These are phyloP conservation scores for Hebeloma cylindrosporum DNA, from an alignment of 768 basidiomycete genomes.

Conservation along the genomic window DNA sequence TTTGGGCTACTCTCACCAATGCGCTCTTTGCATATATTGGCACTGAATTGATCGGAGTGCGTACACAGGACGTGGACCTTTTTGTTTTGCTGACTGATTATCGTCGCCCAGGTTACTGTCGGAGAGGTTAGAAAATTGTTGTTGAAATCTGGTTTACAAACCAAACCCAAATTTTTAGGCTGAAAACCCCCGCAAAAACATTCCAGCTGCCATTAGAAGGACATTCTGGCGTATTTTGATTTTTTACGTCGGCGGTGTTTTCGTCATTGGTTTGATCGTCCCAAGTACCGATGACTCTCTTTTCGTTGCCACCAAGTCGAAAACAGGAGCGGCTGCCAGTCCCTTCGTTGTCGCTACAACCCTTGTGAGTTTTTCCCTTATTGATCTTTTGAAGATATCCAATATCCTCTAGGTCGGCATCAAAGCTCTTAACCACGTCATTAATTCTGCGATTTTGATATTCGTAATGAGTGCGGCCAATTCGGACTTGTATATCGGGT, in stretches of 20 bases:
- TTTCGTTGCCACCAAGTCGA: conserved; percentile 44
- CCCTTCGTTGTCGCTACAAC: conserved; percentile 59
- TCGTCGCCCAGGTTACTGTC: conserved; percentile 38
- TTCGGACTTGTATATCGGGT: conserved; percentile 59
- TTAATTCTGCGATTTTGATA: conserved; percentile 62
- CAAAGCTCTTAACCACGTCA: conserved; percentile 57
- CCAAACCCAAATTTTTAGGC: conserved; percentile 38
- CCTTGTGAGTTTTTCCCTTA: conserved; percentile 24
- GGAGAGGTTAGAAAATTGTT: conserved; percentile 34
- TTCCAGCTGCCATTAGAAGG: conserved; percentile 66
- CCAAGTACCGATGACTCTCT: conserved; percentile 55
- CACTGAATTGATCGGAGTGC: conserved; percentile 74
- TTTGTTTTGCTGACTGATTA: neutral
- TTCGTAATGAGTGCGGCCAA: conserved; percentile 67
- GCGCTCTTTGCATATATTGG: conserved; percentile 74
- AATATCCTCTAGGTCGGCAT: conserved; percentile 45
- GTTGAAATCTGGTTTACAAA: neutral
- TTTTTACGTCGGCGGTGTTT: conserved; percentile 71
- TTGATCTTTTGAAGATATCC: neutral
- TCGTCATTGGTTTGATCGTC: conserved; percentile 71
- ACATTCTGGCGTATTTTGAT: conserved; percentile 58
- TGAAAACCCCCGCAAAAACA: conserved; percentile 71
- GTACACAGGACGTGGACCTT: conserved; percentile 20
- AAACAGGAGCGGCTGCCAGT: conserved; percentile 57
- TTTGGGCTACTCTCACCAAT: conserved; percentile 71